These are phyloP conservation scores for Pseudotsuga menziesii DNA, from an alignment of 75 land plant genomes.

Conservation along the genomic window DNA sequence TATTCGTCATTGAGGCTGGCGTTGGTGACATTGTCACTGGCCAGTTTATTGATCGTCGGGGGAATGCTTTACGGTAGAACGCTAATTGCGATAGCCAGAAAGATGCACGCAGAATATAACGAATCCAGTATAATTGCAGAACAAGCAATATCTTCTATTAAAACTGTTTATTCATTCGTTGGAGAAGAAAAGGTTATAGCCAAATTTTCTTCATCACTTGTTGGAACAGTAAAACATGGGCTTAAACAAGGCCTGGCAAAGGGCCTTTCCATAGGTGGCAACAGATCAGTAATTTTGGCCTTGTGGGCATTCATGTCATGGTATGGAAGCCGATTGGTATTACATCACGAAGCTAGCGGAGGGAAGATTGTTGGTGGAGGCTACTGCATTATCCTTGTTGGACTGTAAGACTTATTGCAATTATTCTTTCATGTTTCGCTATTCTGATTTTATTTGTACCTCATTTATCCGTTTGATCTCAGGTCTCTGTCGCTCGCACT, in stretches of 20 bases:
- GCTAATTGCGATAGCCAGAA: constrained; percentile 32
- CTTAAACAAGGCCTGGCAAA: constrained; percentile 42
- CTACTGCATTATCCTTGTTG: constrained; percentile 51
- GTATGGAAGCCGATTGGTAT: constrained; percentile 60
- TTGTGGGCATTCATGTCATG: constrained; percentile 69
- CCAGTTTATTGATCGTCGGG: constrained; percentile 38
- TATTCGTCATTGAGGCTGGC: constrained; percentile 48
- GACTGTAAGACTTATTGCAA: constrained; percentile 35
- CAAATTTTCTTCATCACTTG: constrained; percentile 39
- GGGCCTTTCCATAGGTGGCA: constrained; percentile 55
- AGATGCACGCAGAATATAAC: constrained; percentile 31
- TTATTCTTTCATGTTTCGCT: neutral
- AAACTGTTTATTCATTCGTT: constrained; percentile 68
- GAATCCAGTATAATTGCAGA: constrained; percentile 52
- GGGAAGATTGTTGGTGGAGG: constrained; percentile 59
- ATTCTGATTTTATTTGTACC: neutral
- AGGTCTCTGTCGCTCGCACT: constrained; percentile 58
- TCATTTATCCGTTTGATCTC: constrained; percentile 2
- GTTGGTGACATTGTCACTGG: constrained; percentile 39
- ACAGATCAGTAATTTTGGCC: constrained; percentile 44
- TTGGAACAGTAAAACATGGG: constrained; percentile 32
- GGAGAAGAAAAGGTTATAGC: constrained; percentile 40
- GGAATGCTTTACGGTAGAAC: constrained; percentile 49
- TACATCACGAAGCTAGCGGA: constrained; percentile 39
- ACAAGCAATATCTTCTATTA: constrained; percentile 52